Percentiles rank a stretch among this genome's conserved stretches.
phyloP scores from a whole-genome alignment of 805 yeast species.

The Lipomyces chichibuensis region DNA sequence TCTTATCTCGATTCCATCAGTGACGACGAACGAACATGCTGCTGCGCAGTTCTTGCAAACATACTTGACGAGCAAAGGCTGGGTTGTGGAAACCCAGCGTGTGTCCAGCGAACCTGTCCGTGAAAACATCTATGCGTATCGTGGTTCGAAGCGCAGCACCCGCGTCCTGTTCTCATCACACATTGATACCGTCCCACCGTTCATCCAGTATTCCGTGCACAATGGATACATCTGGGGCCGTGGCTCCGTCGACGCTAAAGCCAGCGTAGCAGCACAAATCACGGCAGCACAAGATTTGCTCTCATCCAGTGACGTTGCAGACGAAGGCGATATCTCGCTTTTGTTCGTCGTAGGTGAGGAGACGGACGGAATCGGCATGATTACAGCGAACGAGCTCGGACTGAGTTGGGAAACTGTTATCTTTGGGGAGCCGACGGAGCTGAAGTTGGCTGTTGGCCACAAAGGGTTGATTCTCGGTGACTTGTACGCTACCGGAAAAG shows the following conservation, averaged over 20 bases:
- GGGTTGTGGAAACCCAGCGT: conserved; percentile 55
- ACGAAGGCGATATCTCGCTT: conserved; percentile 61
- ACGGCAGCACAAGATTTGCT: conserved; percentile 56
- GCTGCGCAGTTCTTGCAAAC: conserved; percentile 49
- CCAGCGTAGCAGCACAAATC: conserved; percentile 65
- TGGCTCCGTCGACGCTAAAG: conserved; percentile 74
- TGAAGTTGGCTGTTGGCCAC: conserved; percentile 69
- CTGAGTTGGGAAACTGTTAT: conserved; percentile 60
- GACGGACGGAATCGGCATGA: conserved; percentile 67
- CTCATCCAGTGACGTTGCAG: conserved; percentile 43
- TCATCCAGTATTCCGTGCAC: conserved; percentile 51
- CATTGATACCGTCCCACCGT: conserved; percentile 75
- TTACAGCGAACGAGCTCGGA: conserved; percentile 48
- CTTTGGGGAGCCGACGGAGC: conserved; percentile 78
- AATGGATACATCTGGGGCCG: conserved; percentile 63
- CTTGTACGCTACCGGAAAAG: conserved; percentile 28
- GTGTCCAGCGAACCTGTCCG: conserved; percentile 46
- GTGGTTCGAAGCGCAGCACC: conserved; percentile 52
- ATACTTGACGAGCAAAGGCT: conserved; percentile 50
- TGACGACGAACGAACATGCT: conserved; percentile 45
- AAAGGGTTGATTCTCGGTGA: conserved; percentile 44
- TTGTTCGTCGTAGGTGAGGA: conserved; percentile 75
- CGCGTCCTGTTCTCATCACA: conserved; percentile 62
- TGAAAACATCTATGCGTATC: conserved; percentile 61
- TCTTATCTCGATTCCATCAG: conserved; percentile 46